These are phyloP conservation scores for Coemansia sp. DNA, from an alignment of 192 early-diverging fungal genomes.

Conservation along the genomic window DNA sequence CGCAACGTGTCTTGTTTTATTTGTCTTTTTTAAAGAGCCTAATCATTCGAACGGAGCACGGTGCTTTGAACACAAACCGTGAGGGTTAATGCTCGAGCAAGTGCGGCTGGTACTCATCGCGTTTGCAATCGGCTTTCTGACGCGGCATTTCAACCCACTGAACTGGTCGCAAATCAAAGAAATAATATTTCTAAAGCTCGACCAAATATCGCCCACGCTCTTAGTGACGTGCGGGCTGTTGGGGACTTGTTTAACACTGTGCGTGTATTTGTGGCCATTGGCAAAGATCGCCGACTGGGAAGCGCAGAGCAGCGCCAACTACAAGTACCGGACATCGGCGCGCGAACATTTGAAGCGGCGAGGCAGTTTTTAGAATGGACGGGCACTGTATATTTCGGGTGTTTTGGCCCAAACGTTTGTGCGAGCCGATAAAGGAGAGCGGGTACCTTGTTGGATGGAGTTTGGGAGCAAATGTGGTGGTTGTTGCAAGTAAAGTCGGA, in stretches of 20 bases:
- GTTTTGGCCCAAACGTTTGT: slow-evolving; percentile 44
- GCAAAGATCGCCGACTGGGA: slow-evolving; percentile 53
- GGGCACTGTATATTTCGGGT: slow-evolving; percentile 32
- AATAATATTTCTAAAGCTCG: slow-evolving; percentile 27
- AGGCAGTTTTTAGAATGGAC: slow-evolving; percentile 49
- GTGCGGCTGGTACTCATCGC: slow-evolving; percentile 55
- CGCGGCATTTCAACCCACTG: slow-evolving; percentile 55
- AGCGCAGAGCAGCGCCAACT: slow-evolving; percentile 29
- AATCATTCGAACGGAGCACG: too few relatives aligned
- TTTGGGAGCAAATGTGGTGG: slow-evolving; percentile 29
- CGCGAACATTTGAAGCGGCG: slow-evolving; percentile 55
- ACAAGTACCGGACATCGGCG: slow-evolving; percentile 49
- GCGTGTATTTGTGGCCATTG: slow-evolving; percentile 42
- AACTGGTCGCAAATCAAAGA: slow-evolving; percentile 55
- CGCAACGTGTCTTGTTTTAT: too few relatives aligned
- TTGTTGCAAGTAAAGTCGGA: slow-evolving; percentile 39
- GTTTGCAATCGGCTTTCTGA: slow-evolving; percentile 56
- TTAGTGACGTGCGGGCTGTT: slow-evolving; percentile 27
- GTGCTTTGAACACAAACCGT: neutral
- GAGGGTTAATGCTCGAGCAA: slow-evolving; percentile 49
- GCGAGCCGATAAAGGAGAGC: slow-evolving; percentile 29
- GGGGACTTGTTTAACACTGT: slow-evolving; percentile 25
- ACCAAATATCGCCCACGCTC: slow-evolving; percentile 39
- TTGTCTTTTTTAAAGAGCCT: too few relatives aligned
- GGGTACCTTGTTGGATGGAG: slow-evolving; percentile 52